Conservation (phyloP, 83 land plant species). For the Picea abies region DNA sequence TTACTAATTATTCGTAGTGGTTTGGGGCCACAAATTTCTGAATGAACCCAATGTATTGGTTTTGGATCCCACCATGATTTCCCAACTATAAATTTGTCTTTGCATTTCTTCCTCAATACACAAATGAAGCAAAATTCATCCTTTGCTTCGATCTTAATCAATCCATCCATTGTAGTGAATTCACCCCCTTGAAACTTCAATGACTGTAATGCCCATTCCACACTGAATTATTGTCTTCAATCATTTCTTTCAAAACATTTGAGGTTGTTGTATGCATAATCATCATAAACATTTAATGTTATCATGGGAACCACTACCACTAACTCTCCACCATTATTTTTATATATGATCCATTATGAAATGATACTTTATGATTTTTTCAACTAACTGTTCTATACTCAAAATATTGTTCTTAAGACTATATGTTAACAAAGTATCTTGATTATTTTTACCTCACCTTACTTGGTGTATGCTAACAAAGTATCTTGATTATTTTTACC, state of each 20-base stretch:
- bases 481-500: no score
- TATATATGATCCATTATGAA: background rate
- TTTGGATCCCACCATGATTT: background rate
- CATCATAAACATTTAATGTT: background rate
- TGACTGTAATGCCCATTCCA: background rate
- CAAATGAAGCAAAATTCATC: background rate
- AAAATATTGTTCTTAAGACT: background rate
- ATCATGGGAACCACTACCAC: background rate
- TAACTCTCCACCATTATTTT: background rate
- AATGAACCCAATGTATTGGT: background rate
- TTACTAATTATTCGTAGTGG: background rate
- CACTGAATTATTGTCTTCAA: background rate
- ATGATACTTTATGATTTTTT: background rate
- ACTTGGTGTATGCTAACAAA: no score
- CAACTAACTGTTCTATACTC: background rate
- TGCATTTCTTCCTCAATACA: background rate
- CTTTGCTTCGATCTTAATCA: background rate
- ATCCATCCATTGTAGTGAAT: no score
- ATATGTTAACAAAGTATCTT: no score
- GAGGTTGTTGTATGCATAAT: background rate
- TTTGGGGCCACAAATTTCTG: background rate
- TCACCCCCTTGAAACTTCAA: background rate
- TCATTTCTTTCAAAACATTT: background rate
- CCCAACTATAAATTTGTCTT: background rate
- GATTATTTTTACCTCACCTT: no score